phyloP scores from a whole-genome alignment of 2,329 filamentous ascomycete species.

The Cadophora sp. region DNA sequence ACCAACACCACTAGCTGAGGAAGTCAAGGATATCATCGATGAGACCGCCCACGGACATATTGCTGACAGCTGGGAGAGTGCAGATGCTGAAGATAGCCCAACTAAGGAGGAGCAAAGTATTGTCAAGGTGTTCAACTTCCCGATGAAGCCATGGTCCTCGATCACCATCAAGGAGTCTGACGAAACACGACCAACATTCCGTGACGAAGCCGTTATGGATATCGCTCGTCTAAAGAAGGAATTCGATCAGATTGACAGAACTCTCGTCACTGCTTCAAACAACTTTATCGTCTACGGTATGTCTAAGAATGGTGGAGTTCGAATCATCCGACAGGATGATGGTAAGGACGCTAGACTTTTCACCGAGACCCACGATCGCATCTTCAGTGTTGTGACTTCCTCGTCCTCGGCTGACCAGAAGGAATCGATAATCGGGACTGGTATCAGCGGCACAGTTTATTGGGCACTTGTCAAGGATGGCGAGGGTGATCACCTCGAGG shows the following conservation, averaged over 20 bases:
- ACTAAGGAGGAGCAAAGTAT: conserved; percentile 71
- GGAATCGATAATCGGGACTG: conserved; percentile 89
- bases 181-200: conserved; percentile 68
- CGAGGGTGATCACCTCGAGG: conserved; percentile 80
- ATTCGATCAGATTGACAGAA: conserved; percentile 96
- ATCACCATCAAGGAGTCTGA: conserved; percentile 73
- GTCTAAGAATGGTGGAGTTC: conserved; percentile 89
- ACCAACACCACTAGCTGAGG: conserved; percentile 58
- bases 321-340: conserved; percentile 93
- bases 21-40: conserved; percentile 63
- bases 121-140: conserved; percentile 91
- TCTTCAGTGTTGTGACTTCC: conserved; percentile 92
- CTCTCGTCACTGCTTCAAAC: conserved; percentile 86
- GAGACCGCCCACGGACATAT: conserved; percentile 61
- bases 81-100: conserved; percentile 71
- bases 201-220: conserved; percentile 83
- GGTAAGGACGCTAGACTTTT: conserved; percentile 92
- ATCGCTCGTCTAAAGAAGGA: conserved; percentile 96
- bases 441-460: conserved; percentile 95
- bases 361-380: conserved; percentile 87
- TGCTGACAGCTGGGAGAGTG: conserved; percentile 92
- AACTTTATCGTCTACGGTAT: conserved; percentile 95
- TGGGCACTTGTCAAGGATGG: conserved; percentile 84
- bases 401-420: conserved; percentile 67
- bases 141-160: conserved; percentile 94